phyloP scores from a whole-genome alignment of 2,329 filamentous ascomycete species.

The Pyrenophora seminiperda region DNA sequence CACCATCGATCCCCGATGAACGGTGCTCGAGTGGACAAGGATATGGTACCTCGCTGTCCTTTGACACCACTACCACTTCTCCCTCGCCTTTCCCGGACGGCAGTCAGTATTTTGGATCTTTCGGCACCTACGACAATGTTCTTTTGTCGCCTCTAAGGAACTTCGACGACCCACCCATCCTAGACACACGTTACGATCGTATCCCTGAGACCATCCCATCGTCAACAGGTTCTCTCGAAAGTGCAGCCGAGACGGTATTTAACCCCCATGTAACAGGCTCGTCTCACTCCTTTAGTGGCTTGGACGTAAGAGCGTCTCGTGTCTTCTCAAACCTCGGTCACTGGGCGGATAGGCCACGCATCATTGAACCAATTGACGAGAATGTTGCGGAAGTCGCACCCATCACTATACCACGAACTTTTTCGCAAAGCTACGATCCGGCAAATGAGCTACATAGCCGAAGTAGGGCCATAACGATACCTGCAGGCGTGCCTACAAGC shows the following conservation, averaged over 20 bases:
- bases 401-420: constrained; percentile 39
- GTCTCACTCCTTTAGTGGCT: constrained; percentile 34
- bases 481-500: constrained; percentile 24
- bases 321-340: constrained; percentile 36
- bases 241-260: constrained; percentile 29
- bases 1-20: constrained; percentile 36
- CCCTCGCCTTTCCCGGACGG: constrained; percentile 29
- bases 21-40: constrained; percentile 31
- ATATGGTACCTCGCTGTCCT: constrained; percentile 34
- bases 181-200: constrained; percentile 31
- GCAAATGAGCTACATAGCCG: constrained; percentile 17
- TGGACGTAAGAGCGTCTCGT: constrained; percentile 39
- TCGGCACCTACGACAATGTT: constrained; percentile 30
- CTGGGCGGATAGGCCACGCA: constrained; percentile 37
- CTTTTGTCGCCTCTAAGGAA: constrained; percentile 22
- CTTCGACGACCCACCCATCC: constrained; percentile 26
- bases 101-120: constrained; percentile 26
- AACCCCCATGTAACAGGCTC: constrained; percentile 40
- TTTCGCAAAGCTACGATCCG: constrained; percentile 25
- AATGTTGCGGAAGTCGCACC: constrained; percentile 30
- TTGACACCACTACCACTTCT: constrained; percentile 35
- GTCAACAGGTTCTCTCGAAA: constrained; percentile 26
- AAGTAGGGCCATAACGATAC: constrained; percentile 38
- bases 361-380: constrained; percentile 39
- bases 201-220: constrained; percentile 27